Evolutionary conservation across 352 stramenopile species (phyloP).

Genomic region (Phytophthora crassamura): DNA sequence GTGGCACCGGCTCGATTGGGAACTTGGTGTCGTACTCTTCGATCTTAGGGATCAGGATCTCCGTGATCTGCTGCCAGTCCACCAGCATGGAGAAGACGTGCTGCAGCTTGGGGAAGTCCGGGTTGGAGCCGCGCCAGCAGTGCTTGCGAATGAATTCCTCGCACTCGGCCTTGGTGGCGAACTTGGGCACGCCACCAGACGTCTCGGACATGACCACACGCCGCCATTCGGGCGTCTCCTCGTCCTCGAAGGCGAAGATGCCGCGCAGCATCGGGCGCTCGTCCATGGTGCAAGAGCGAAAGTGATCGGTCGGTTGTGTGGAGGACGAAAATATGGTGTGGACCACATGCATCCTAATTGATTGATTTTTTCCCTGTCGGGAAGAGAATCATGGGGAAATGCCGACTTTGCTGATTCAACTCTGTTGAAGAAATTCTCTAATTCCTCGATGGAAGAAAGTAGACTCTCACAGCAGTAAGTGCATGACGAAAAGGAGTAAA

Average conservation of each 20-base stretch:
- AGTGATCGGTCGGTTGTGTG: background rate
- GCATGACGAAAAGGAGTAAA: no score
- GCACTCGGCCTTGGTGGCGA: constrained; percentile 88
- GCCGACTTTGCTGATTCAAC: no score
- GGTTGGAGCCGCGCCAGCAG: constrained; percentile 90
- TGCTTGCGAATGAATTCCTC: constrained; percentile 89
- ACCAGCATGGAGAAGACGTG: constrained; percentile 94
- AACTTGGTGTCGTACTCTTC: constrained; percentile 76
- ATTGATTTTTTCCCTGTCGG: no score
- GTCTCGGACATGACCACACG: constrained; percentile 73
- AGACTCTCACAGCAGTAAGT: no score
- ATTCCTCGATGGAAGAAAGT: no score
- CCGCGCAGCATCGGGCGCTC: constrained; percentile 72
- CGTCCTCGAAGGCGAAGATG: constrained; percentile 90
- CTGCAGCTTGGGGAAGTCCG: constrained; percentile 90
- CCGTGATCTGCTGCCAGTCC: constrained; percentile 85
- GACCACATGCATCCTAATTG: background rate
- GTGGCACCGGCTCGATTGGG: constrained; percentile 43
- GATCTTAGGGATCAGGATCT: constrained; percentile 83
- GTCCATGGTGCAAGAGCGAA: constrained; percentile 37
- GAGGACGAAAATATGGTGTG: background rate
- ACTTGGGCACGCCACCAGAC: constrained; percentile 81
- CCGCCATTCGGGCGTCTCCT: constrained; percentile 84
- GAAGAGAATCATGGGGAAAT: no score
- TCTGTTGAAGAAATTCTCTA: no score